A percentile compares a stretch with the other conserved stretches of the same genome.
These are phyloP conservation scores for Penicillium canariense DNA, from an alignment of 495 filamentous ascomycete species.

Conservation along the genomic window DNA sequence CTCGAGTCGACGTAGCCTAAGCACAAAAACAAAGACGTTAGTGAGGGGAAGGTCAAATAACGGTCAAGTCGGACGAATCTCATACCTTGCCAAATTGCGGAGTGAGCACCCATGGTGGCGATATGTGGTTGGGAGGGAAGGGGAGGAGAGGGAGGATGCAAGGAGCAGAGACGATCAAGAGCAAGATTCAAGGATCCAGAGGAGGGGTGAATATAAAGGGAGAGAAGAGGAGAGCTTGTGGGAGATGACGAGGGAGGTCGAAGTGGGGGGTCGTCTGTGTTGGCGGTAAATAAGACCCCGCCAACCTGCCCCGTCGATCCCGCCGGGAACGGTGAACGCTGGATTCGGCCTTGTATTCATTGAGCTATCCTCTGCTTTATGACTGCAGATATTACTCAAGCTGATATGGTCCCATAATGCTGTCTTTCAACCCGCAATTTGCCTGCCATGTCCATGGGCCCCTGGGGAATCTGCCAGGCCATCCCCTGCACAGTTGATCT, in stretches of 20 bases:
- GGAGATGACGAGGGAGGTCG: conserved; percentile 22
- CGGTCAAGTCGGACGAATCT: conserved; percentile 10
- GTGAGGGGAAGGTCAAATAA: conserved; percentile 15
- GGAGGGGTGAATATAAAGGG: conserved; percentile 14
- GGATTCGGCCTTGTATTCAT: background rate
- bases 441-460: background rate
- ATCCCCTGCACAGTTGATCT: background rate
- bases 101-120: conserved; percentile 41
- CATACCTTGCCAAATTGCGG: conserved; percentile 57
- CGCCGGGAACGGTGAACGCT: conserved; percentile 6
- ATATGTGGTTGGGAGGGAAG: conserved; percentile 10
- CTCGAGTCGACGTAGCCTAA: conserved; percentile 67
- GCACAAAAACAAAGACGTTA: conserved; percentile 15
- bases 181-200: background rate
- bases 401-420: no score
- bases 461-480: background rate
- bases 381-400: no score
- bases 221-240: conserved; percentile 21
- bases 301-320: conserved; percentile 19
- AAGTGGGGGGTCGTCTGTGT: conserved; percentile 30
- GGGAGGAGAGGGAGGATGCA: conserved; percentile 15
- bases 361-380: background rate
- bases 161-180: conserved; percentile 12
- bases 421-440: no score
- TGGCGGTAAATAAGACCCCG: conserved; percentile 34